phyloP scores from a whole-genome alignment of 75 land plant species.

The Pinus albicaulis region DNA sequence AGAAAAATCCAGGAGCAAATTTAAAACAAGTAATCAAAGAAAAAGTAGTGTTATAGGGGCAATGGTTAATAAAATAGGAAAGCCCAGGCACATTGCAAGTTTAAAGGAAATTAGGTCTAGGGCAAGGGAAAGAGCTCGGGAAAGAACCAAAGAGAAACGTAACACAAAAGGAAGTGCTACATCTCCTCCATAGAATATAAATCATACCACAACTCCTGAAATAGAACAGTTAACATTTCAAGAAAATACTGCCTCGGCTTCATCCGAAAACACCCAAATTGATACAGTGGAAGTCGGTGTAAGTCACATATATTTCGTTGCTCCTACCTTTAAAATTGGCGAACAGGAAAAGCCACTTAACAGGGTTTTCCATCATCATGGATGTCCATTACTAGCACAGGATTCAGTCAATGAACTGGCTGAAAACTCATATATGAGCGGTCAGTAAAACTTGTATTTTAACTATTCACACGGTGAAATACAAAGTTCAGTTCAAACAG shows the following conservation, averaged over 20 bases:
- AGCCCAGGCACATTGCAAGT: neutral
- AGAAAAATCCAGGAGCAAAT: neutral
- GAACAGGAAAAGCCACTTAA: no score
- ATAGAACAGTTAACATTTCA: neutral
- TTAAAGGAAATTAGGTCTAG: conserved; percentile 8
- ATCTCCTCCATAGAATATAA: neutral
- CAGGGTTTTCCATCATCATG: no score
- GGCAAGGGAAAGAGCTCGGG: conserved; percentile 9
- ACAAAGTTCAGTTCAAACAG: neutral
- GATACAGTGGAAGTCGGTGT: neutral
- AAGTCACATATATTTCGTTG: no score
- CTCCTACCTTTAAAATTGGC: no score
- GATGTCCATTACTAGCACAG: no score
- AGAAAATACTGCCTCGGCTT: neutral
- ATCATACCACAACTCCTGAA: neutral
- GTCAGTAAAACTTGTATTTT: neutral
- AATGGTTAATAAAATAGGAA: no score
- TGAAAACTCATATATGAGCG: neutral
- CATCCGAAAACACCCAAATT: neutral
- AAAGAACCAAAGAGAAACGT: neutral
- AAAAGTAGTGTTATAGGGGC: no score
- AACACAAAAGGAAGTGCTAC: neutral
- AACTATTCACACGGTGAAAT: neutral
- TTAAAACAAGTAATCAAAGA: no score
- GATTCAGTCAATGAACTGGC: no score